Percentiles rank a stretch among this genome's conserved stretches.
Conservation (phyloP, 2,329 filamentous ascomycete genomes). For the Alternaria longipes region DNA sequence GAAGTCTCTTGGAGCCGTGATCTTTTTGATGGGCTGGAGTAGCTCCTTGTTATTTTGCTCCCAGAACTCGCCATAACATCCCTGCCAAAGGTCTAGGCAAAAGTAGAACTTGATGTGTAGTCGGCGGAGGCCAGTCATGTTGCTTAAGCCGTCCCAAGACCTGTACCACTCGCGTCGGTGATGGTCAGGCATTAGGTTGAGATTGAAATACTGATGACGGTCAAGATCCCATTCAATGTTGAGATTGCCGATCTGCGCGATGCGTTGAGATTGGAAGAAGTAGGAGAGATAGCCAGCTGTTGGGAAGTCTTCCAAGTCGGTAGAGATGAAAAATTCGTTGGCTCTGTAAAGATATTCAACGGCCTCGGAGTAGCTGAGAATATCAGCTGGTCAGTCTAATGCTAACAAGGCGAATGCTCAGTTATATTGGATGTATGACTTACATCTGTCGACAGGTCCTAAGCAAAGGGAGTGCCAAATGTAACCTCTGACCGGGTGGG, state of each 20-base stretch:
- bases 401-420: background rate
- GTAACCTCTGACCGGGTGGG: conserved; percentile 2
- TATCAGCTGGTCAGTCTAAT: conserved; percentile 2
- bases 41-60: conserved; percentile 18
- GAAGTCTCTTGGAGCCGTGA: conserved; percentile 27
- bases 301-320: conserved; percentile 19
- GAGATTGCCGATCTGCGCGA: conserved; percentile 28
- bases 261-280: conserved; percentile 30
- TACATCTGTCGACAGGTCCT: conserved; percentile 35
- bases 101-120: conserved; percentile 25
- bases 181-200: conserved; percentile 4
- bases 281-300: conserved; percentile 29
- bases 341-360: conserved; percentile 32
- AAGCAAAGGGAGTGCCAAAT: conserved; percentile 21
- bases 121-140: conserved; percentile 28
- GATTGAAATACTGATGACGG: conserved; percentile 13
- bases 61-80: conserved; percentile 25
- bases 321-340: conserved; percentile 30
- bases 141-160: conserved; percentile 26
- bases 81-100: conserved; percentile 7
- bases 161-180: conserved; percentile 21
- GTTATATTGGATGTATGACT: conserved; percentile 5
- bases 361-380: conserved; percentile 35
- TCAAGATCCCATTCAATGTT: conserved; percentile 29
- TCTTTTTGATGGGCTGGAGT: conserved; percentile 20